Base-by-base conservation (phyloP, 306 rosid species). In the Malus orientalis region DNA sequence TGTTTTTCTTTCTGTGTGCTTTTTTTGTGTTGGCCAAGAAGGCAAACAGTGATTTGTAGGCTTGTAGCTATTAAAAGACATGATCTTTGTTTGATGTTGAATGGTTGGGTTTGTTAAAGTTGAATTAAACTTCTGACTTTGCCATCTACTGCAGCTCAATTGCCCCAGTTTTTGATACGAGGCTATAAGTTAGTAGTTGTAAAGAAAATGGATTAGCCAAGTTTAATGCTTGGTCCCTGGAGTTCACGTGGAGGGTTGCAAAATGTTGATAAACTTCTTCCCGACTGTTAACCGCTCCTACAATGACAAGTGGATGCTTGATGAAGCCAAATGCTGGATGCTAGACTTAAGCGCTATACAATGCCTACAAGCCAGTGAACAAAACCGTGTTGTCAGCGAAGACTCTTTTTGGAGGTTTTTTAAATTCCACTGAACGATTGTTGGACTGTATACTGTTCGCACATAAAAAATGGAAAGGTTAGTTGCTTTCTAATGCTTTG, bases 391-490 rank as follows among this genome's bases (percentile, higher is more conserved):
- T 84, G 85, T 85, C 89, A 81, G 88, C 69, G 63, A 83, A 86
- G 89, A 82, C 84, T 76, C 88, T 76, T 45, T 74, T 77, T 90
- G 97, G 93, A 89, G 76, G 83, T 71, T 76, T 74, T 85, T 85
- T 83, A 84, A 86, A 77, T 82, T 73, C 78, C 79, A 84, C 79
- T 87, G 80, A 92, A 78, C 75, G 67, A 72, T 79, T 81, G 62
- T 86, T 51, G 80, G 84, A 74, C 67, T 78, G 42, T 81, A 84
- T 80, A 81, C 40, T 73, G 64, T 84, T 83, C 79, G 74, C 57
- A 82, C 71, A 78, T 70, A 44, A 79, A 85, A 74, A 84, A 92
- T 92, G 97, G 96, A 92, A 77, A 85, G 97, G 97, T 87, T 82
- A 38, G 89, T 75, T 75, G 29, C 58, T 76, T 81, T 33, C 20